phyloP scores from a whole-genome alignment of 202 grass and related monocot genomes.

The Setaria italica region DNA sequence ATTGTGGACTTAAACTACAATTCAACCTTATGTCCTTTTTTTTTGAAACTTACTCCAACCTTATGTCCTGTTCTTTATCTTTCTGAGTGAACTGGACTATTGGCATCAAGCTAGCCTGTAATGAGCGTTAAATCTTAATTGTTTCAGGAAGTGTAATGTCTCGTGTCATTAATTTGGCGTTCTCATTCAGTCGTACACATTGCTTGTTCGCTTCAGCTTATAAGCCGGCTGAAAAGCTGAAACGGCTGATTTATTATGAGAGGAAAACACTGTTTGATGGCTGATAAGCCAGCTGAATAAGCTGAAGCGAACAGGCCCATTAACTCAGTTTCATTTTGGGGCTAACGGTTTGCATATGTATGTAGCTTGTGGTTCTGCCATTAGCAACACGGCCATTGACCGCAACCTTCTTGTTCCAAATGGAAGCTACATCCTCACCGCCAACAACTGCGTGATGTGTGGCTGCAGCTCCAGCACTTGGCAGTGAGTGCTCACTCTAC shows the following conservation, averaged over 20 bases:
- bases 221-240: no score
- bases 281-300: no score
- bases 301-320: no score
- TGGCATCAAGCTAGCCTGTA: not conserved
- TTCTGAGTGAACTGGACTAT: not conserved
- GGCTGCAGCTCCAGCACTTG: conserved; percentile 84
- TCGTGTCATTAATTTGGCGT: no score
- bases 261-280: no score
- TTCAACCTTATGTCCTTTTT: not conserved
- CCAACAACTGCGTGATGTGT: conserved; percentile 85
- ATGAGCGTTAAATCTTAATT: no score
- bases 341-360: conserved; percentile 10
- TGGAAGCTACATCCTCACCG: conserved; percentile 83
- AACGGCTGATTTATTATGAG: no score
- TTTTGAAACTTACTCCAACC: no score
- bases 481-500: conserved; percentile 58
- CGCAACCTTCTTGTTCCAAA: conserved; percentile 65
- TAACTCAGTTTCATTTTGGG: not conserved
- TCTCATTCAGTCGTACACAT: not conserved
- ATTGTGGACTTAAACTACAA: not conserved
- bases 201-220: no score
- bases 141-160: no score
- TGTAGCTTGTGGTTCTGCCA: conserved; percentile 84
- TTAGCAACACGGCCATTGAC: conserved; percentile 66
- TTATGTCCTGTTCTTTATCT: not conserved